Base-by-base conservation (phyloP, 2,329 filamentous ascomycete genomes). In the Chrysoporthe cubensis region DNA sequence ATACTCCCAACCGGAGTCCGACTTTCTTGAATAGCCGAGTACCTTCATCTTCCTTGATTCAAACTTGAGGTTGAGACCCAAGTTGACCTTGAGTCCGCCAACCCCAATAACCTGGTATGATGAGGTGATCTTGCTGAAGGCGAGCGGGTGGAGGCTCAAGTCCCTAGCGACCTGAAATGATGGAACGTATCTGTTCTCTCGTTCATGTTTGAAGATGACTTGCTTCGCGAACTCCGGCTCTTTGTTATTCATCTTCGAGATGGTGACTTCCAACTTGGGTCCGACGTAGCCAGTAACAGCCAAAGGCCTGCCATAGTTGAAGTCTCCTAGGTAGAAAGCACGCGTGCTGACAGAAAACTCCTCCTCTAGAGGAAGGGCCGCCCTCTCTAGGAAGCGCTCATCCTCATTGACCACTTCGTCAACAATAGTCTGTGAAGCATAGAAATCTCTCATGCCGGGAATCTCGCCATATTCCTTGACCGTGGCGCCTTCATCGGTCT, bases 21-120 rank as follows among this genome's bases (percentile, higher is more conserved):
- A 90, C 76, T 96, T 96, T 73, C 94, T 91, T 34, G 95, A 97
- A 79, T 97, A 99, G 0, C 96, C 96, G 43, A 99, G 82, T 7
- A 99, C 96, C 81, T 99, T 99, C 73, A 94, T 86, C 80, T 97
- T 97, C 80, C 93, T 95, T 2, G 89, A 93, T 77, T 99, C 96
- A 69, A 99, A 99, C 78, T 99, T 99, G 72, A 99, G 85, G 75
- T 99, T 99, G 70, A 99, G 84, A 0, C 96, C 96, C 34, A 99
- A 83, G 74, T 99, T 99, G 70, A 97, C 85, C 73, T 92, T 91
- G 68, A 94, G 83, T 34, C 92, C 93, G 67, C 93, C 93, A 4
- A 95, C 88, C 21, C 81, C 87, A 66, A 88, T 88, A 67, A 99
- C 92, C 65, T 90, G 91, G 78, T 97, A 98, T 0, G 95, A 94